These are phyloP conservation scores for Colletotrichum coccodes DNA, from an alignment of 2,329 filamentous ascomycete genomes.

Conservation along the genomic window DNA sequence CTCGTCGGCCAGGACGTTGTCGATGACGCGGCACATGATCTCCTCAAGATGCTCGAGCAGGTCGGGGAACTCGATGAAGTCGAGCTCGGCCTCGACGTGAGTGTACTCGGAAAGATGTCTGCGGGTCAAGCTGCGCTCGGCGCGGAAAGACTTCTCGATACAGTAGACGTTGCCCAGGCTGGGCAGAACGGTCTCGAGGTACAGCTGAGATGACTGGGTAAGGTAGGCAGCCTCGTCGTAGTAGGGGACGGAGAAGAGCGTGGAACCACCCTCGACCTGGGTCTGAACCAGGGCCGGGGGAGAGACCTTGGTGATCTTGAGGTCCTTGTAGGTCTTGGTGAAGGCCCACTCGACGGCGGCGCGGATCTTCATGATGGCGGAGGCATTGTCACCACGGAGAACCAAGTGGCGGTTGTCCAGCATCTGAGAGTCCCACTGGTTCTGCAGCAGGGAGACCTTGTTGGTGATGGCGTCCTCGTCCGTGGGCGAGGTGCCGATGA, in stretches of 20 bases:
- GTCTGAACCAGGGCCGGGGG: conserved; percentile 95
- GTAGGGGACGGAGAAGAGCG: conserved; percentile 89
- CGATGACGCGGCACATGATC: conserved; percentile 86
- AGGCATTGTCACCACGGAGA: conserved; percentile 84
- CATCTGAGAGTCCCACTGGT: conserved; percentile 69
- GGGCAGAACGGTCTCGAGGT: conserved; percentile 93
- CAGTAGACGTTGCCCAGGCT: conserved; percentile 96
- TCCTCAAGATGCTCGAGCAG: conserved; percentile 88
- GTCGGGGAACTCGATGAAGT: conserved; percentile 94
- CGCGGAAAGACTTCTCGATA: conserved; percentile 98
- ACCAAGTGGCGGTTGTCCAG: conserved; percentile 87
- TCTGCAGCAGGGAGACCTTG: conserved; percentile 62
- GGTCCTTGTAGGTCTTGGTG: conserved; percentile 79
- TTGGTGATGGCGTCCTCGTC: conserved; percentile 94
- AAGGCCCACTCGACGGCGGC: conserved; percentile 85
- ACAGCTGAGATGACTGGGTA: conserved; percentile 96
- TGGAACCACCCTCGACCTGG: conserved; percentile 91
- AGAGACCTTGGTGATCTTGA: conserved; percentile 82
- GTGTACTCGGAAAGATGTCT: conserved; percentile 97
- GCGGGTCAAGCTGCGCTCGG: conserved; percentile 93
- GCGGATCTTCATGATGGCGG: conserved; percentile 88
- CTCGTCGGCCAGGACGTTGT: conserved; percentile 79
- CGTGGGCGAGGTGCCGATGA: conserved; percentile 82
- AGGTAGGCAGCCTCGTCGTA: conserved; percentile 92
- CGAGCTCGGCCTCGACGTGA: conserved; percentile 94